Evolutionary conservation across 1,139 yeast species (phyloP).

Genomic region (Debaryomyces singareniensis): DNA sequence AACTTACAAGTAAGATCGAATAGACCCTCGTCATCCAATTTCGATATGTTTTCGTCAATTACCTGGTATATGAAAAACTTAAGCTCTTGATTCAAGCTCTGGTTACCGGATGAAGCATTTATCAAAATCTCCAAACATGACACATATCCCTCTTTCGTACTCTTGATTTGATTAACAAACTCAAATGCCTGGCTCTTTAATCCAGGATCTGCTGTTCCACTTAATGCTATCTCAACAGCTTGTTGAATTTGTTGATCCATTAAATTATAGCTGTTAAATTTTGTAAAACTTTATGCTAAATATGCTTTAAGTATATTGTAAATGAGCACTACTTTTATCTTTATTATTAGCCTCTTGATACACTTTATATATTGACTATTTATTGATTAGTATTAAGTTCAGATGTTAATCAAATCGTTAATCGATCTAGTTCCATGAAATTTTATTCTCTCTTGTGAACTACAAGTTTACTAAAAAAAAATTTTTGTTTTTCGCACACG

Average conservation of each 20-base stretch:
- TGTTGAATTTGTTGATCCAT: constrained; percentile 89
- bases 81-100: constrained; percentile 40
- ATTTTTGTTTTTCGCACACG: constrained; percentile 7
- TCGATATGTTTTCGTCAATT: constrained; percentile 56
- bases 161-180: constrained; percentile 68
- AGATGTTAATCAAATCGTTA: too few relatives aligned
- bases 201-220: constrained; percentile 62
- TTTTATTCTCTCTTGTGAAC: background rate
- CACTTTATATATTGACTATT: too few relatives aligned
- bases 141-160: constrained; percentile 74
- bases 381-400: too few relatives aligned
- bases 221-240: constrained; percentile 86
- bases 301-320: background rate
- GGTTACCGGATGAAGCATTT: constrained; percentile 13
- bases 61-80: constrained; percentile 82
- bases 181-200: constrained; percentile 81
- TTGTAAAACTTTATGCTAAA: too few relatives aligned
- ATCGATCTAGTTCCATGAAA: background rate
- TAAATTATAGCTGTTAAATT: constrained; percentile 1
- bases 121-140: constrained; percentile 61
- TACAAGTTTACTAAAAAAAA: too few relatives aligned
- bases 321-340: background rate
- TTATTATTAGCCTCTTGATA: too few relatives aligned
- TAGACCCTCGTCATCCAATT: constrained; percentile 42
- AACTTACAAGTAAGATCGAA: constrained; percentile 35